Conservation (phyloP, 495 filamentous ascomycete genomes). For the Amniculicola lignicola region DNA sequence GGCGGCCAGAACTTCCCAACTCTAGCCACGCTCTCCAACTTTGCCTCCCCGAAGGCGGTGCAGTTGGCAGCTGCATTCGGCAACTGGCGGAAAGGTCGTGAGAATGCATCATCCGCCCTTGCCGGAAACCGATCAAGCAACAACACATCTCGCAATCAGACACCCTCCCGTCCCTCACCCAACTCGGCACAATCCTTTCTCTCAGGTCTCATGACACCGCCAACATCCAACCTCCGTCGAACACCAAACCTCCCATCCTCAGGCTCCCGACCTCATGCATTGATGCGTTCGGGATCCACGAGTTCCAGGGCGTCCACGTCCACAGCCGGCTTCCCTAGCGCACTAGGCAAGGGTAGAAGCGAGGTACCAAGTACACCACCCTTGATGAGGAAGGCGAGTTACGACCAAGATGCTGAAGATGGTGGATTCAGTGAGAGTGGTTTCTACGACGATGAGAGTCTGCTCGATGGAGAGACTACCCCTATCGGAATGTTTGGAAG, state of each 20-base stretch:
- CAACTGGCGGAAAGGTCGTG: constrained; percentile 69
- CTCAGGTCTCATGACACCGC: constrained; percentile 80
- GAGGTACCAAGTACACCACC: constrained; percentile 59
- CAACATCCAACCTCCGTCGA: constrained; percentile 62
- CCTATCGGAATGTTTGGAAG: constrained; percentile 27
- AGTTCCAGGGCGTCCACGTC: constrained; percentile 9
- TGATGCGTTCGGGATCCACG: constrained; percentile 28
- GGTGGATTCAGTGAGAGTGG: constrained; percentile 36
- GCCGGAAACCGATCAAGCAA: constrained; percentile 44
- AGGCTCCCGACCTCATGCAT: constrained; percentile 5
- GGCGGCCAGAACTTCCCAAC: constrained; percentile 51
- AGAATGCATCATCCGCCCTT: constrained; percentile 40
- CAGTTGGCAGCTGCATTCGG: constrained; percentile 83
- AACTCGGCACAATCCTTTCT: constrained; percentile 48
- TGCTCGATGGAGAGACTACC: constrained; percentile 30
- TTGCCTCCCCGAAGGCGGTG: constrained; percentile 74
- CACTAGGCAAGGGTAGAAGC: constrained; percentile 24
- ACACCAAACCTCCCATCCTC: constrained; percentile 44
- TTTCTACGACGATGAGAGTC: constrained; percentile 38
- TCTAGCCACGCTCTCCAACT: constrained; percentile 55
- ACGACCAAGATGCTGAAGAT: constrained; percentile 42
- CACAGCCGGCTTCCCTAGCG: constrained; percentile 23
- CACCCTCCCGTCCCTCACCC: constrained; percentile 59
- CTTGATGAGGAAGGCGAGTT: constrained; percentile 39
- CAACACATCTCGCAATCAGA: constrained; percentile 39